phyloP scores from a whole-genome alignment of 1,284 basidiomycete genomes.

The Butyriboletus appendiculatus region DNA sequence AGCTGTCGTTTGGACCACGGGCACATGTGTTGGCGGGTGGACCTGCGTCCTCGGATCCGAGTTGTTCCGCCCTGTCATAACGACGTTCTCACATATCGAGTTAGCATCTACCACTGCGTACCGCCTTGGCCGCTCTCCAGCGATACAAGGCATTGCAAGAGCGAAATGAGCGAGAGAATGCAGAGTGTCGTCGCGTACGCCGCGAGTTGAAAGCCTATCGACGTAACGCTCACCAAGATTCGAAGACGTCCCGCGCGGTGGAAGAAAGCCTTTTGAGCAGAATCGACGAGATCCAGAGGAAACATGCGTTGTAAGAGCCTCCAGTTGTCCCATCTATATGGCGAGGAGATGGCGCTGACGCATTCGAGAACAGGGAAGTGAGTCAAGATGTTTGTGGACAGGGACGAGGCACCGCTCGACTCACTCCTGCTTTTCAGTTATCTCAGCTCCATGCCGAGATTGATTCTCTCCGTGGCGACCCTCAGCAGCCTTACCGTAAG shows the following conservation, averaged over 20 bases:
- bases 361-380: constrained; percentile 31
- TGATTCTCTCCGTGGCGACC: constrained; percentile 25
- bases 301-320: constrained; percentile 29
- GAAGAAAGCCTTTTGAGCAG: constrained; percentile 36
- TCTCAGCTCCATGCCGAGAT: constrained; percentile 36
- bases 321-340: constrained; percentile 1
- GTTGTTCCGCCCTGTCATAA: constrained; percentile 19
- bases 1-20: not conserved
- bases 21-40: not conserved
- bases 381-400: constrained; percentile 17
- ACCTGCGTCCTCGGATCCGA: constrained; percentile 15
- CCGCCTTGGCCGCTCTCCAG: constrained; percentile 29
- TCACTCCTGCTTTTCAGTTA: constrained; percentile 30
- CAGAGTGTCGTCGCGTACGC: constrained; percentile 31
- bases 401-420: constrained; percentile 15
- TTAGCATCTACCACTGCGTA: constrained; percentile 31
- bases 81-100: constrained; percentile 24
- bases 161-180: constrained; percentile 29
- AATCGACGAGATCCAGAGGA: constrained; percentile 31
- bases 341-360: constrained; percentile 14
- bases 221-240: constrained; percentile 37
- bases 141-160: constrained; percentile 36
- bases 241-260: constrained; percentile 35
- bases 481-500: constrained; percentile 22
- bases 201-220: constrained; percentile 31